Conservation (phyloP, 1,284 basidiomycete species). For the Mycena citricolor region DNA sequence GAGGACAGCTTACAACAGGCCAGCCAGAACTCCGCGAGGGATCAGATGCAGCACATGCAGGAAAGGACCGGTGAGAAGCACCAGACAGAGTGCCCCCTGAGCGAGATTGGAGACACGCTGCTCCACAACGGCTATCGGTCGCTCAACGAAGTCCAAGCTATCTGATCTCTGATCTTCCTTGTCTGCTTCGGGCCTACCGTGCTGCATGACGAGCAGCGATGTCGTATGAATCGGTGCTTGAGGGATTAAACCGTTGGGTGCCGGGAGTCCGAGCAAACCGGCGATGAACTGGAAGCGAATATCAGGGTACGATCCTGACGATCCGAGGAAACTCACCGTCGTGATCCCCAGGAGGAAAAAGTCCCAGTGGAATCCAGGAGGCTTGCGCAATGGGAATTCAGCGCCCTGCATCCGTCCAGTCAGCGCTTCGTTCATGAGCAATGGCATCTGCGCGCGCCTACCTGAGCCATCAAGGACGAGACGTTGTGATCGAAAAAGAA, state of each 20-base stretch:
- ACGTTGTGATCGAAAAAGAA: slow-evolving; percentile 87
- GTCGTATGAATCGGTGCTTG: slow-evolving; percentile 95
- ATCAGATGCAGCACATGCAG: slow-evolving; percentile 77
- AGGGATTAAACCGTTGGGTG: slow-evolving; percentile 94
- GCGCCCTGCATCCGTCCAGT: slow-evolving; percentile 96
- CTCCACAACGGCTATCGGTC: slow-evolving; percentile 81
- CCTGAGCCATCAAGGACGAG: too few species aligned
- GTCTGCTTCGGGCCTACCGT: slow-evolving; percentile 14
- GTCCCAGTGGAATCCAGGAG: slow-evolving; percentile 91
- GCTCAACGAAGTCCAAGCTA: slow-evolving; percentile 40
- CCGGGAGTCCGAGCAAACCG: slow-evolving; percentile 87
- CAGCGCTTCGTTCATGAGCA: slow-evolving; percentile 56
- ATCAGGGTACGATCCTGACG: too few species aligned
- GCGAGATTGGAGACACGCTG: slow-evolving; percentile 87
- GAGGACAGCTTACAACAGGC: slow-evolving; percentile 57
- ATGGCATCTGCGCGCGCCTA: too few species aligned
- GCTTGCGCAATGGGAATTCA: slow-evolving; percentile 87
- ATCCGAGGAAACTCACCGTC: slow-evolving; percentile 48
- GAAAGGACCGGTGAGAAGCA: slow-evolving; percentile 81
- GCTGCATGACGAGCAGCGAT: slow-evolving; percentile 78
- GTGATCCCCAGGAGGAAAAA: slow-evolving; percentile 90
- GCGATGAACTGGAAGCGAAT: slow-evolving; percentile 63
- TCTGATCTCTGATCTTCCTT: slow-evolving; percentile 28
- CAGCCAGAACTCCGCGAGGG: slow-evolving; percentile 75
- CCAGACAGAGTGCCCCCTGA: slow-evolving; percentile 79